Evolutionary conservation across 2,329 filamentous ascomycete species (phyloP).

Genomic region (Colletotrichum sp.): DNA sequence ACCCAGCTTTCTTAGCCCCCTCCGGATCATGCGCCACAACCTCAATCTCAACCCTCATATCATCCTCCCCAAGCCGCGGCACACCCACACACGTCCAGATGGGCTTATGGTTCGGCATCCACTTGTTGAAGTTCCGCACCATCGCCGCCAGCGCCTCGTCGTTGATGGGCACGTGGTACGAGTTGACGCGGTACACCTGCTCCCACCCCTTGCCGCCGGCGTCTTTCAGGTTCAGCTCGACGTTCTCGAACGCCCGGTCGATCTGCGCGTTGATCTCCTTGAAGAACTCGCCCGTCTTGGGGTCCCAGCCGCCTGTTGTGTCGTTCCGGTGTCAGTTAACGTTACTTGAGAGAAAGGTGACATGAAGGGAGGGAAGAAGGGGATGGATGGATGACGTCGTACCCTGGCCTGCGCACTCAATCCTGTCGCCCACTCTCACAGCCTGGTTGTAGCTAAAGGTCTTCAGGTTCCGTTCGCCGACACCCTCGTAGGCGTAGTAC

Average conservation of each 20-base stretch:
- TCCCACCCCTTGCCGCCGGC: conserved; percentile 62
- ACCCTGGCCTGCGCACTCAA: conserved; percentile 55
- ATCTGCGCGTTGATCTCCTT: conserved; percentile 49
- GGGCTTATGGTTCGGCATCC: conserved; percentile 57
- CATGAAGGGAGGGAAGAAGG: not conserved
- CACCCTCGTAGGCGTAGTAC: conserved; percentile 37
- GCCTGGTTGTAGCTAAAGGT: conserved; percentile 49
- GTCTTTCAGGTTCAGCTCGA: conserved; percentile 53
- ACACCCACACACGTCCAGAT: conserved; percentile 62
- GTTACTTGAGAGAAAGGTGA: fast-evolving
- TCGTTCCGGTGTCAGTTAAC: not conserved
- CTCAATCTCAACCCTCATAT: conserved; percentile 66
- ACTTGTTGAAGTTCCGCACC: conserved; percentile 52
- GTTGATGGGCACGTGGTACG: conserved; percentile 49
- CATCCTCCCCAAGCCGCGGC: conserved; percentile 45
- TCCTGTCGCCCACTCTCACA: conserved; percentile 51
- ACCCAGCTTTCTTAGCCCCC: conserved; percentile 28
- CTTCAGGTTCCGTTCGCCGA: conserved; percentile 33
- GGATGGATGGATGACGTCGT: not conserved
- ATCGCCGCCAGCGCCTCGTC: conserved; percentile 45
- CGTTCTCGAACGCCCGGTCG: conserved; percentile 61
- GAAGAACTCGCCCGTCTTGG: conserved; percentile 28
- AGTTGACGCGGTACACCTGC: conserved; percentile 57
- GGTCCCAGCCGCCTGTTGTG: conserved; percentile 36
- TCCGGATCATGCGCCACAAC: conserved; percentile 52